Conservation (phyloP, 495 filamentous ascomycete species). For the Trichocladium uniseriatum region DNA sequence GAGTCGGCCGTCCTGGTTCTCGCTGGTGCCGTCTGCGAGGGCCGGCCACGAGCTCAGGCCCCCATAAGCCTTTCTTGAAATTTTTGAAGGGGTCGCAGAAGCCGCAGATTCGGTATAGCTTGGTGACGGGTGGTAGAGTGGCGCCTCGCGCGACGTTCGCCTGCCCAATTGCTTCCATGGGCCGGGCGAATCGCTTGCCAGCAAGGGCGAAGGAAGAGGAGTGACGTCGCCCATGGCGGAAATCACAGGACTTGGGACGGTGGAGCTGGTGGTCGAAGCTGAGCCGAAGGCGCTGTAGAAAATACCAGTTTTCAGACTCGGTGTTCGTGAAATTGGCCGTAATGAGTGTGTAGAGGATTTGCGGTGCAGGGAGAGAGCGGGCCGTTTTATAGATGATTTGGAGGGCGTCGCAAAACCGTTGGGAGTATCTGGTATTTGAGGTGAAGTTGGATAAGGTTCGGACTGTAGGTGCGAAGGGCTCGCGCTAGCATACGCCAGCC, state of each 20-base stretch:
- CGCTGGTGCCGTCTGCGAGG: constrained; percentile 21
- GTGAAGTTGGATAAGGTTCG: constrained; percentile 17
- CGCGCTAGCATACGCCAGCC: constrained; percentile 15
- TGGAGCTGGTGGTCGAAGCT: constrained; percentile 34
- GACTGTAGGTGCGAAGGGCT: constrained; percentile 28
- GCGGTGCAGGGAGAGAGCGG: constrained; percentile 24
- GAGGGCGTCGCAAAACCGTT: constrained; percentile 17
- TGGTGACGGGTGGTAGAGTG: neutral
- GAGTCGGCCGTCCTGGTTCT: constrained; percentile 28
- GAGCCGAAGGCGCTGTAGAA: constrained; percentile 26
- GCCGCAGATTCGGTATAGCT: constrained; percentile 36
- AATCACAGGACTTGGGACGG: constrained; percentile 52
- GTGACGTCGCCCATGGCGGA: constrained; percentile 84
- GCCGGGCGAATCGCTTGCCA: constrained; percentile 60
- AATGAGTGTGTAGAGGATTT: constrained; percentile 36
- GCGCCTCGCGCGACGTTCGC: constrained; percentile 28
- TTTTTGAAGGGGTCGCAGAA: constrained; percentile 37
- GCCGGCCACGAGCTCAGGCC: constrained; percentile 31
- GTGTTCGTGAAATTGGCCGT: constrained; percentile 37
- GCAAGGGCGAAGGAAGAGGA: constrained; percentile 81
- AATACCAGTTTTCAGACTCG: constrained; percentile 36
- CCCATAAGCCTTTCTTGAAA: constrained; percentile 45
- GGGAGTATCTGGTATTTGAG: constrained; percentile 19
- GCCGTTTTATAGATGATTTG: constrained; percentile 21
- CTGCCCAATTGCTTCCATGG: constrained; percentile 49